Percentiles rank a stretch among this genome's conserved stretches.
These are phyloP conservation scores for Penicillium alfredii DNA, from an alignment of 495 filamentous ascomycete species.

Conservation along the genomic window DNA sequence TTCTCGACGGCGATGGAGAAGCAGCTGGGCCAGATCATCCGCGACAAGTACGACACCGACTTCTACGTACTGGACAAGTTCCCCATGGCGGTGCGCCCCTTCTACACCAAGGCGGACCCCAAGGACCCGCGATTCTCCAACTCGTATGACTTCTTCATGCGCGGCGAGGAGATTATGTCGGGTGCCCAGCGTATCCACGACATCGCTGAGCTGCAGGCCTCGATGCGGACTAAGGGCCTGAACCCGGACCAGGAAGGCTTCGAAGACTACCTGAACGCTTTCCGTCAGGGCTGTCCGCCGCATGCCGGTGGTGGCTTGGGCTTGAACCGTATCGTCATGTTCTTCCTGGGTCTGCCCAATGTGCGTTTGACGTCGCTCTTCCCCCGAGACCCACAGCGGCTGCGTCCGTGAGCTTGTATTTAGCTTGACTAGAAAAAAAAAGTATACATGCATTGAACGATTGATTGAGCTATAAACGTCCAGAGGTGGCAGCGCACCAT, in stretches of 20 bases:
- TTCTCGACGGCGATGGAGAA: conserved; percentile 76
- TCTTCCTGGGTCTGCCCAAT: conserved; percentile 78
- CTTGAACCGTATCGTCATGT: conserved; percentile 82
- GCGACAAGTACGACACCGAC: conserved; percentile 78
- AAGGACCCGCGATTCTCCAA: conserved; percentile 64
- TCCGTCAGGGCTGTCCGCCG: conserved; percentile 69
- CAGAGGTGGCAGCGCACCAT: not conserved
- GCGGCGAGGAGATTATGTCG: conserved; percentile 82
- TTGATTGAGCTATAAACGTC: conserved; percentile 1
- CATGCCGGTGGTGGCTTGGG: conserved; percentile 87
- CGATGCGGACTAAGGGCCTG: conserved; percentile 66
- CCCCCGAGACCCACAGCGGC: conserved; percentile 77
- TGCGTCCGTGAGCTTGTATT: conserved; percentile 53
- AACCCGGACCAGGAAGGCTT: conserved; percentile 68
- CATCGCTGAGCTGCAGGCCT: conserved; percentile 58
- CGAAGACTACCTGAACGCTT: conserved; percentile 78
- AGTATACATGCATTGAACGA: conserved; percentile 16
- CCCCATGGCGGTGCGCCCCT: conserved; percentile 76
- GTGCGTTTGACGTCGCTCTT: conserved; percentile 74
- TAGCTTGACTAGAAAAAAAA: conserved; percentile 11
- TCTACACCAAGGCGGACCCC: conserved; percentile 81
- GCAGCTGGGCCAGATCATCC: conserved; percentile 77
- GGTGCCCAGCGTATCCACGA: conserved; percentile 84
- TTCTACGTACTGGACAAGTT: conserved; percentile 93
- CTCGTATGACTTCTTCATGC: conserved; percentile 92